Conservation (phyloP, 31 red algal genomes). For the Asparagopsis taxiformis region DNA sequence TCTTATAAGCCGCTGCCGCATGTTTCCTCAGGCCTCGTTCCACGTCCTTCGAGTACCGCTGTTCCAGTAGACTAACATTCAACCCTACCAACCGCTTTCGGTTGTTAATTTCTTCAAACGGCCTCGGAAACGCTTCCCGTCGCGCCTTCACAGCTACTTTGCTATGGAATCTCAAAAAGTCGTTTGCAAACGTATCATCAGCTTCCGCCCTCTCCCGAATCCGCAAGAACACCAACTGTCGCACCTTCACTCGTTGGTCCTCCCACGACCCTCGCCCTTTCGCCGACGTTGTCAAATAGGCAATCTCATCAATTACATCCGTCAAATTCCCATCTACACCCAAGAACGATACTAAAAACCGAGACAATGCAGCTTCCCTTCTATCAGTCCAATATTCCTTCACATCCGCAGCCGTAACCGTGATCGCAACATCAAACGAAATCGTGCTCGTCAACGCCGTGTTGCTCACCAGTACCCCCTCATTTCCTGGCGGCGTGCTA, state of each 20-base stretch:
- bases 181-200: conserved; percentile 34
- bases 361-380: conserved; percentile 44
- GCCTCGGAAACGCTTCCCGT: conserved; percentile 24
- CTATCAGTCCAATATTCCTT: conserved; percentile 32
- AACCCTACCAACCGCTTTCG: conserved; percentile 36
- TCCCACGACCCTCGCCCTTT: conserved; percentile 52
- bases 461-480: no score
- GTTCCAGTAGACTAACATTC: conserved; percentile 42
- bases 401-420: not conserved
- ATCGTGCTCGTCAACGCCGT: not conserved
- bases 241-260: conserved; percentile 23
- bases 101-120: conserved; percentile 41
- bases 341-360: conserved; percentile 49
- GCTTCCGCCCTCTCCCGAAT: conserved; percentile 46
- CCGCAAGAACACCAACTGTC: conserved; percentile 20
- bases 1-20: conserved; percentile 17
- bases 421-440: not conserved
- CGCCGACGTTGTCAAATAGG: conserved; percentile 32
- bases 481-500: no score
- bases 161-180: conserved; percentile 50
- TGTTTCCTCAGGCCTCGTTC: conserved; percentile 24
- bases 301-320: conserved; percentile 63
- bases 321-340: conserved; percentile 60
- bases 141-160: not conserved
- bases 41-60: conserved; percentile 34